These are phyloP conservation scores for Gastrolobium villosum DNA, from an alignment of 306 rosid genomes.

Conservation along the genomic window DNA sequence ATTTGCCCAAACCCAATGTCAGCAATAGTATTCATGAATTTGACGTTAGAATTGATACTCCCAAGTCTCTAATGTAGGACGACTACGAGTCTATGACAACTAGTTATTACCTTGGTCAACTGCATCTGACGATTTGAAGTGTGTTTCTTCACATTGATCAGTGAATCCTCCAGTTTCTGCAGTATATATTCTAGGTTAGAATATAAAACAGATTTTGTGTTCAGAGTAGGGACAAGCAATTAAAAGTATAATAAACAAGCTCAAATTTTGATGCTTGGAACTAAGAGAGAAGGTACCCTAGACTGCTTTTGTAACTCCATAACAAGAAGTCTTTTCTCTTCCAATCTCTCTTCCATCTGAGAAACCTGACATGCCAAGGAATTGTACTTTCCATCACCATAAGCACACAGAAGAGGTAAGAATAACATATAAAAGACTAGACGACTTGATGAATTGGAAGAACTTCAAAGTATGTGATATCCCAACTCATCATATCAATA, in stretches of 20 bases:
- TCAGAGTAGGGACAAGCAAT: slow-evolving; percentile 11
- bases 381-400: slow-evolving; percentile 43
- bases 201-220: slow-evolving; percentile 28
- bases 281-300: slow-evolving; percentile 54
- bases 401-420: slow-evolving; percentile 33
- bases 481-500: slow-evolving; percentile 11
- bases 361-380: slow-evolving; percentile 63
- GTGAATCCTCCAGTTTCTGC: slow-evolving; percentile 93
- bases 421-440: slow-evolving; percentile 30
- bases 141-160: slow-evolving; percentile 79
- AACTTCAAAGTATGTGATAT: slow-evolving; percentile 9
- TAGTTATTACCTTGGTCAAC: slow-evolving; percentile 72
- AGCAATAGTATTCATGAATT: slow-evolving; percentile 42
- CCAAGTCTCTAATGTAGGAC: slow-evolving; percentile 27
- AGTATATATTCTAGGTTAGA: slow-evolving; percentile 48
- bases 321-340: slow-evolving; percentile 56
- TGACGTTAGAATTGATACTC: slow-evolving; percentile 4
- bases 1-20: slow-evolving; percentile 43
- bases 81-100: no score
- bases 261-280: slow-evolving; percentile 32
- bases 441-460: slow-evolving; percentile 25
- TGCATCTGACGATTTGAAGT: slow-evolving; percentile 73
- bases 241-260: slow-evolving; percentile 19
- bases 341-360: slow-evolving; percentile 63
- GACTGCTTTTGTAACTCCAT: slow-evolving; percentile 76